Evolutionary conservation across 495 filamentous ascomycete genomes (phyloP), one percentile per base, ranked within the genome.

Genomic region (Melanomma pulvis-pyrius): DNA sequence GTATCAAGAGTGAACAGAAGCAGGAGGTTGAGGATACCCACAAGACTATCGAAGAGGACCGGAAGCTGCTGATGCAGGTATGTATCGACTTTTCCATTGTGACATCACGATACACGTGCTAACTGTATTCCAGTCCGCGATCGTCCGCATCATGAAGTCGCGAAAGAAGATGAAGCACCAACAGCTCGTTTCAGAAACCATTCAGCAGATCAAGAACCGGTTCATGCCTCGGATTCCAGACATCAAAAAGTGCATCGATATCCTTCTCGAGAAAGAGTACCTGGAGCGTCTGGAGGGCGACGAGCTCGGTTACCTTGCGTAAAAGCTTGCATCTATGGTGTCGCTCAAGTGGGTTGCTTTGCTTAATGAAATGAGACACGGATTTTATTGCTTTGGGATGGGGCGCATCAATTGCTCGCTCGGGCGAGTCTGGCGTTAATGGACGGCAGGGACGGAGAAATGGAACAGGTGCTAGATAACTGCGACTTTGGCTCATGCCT

Each of bases 181-280:
- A 55, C 87, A 91, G 73, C 86, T 99, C 11, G 92, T 99, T 47
- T 87, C 90, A 71, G 94, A 99, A 79, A 92, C 91, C 17, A 97
- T 99, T 75, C 86, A 86, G 67, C 96, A 98, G 78, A 96, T 99
- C 79, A 90, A 89, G 74, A 85, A 84, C n/a, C 91, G 94, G 53
- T 99, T 99, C 81, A 87, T 90, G 36, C 94, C 96, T 25, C 93
- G 96, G 77, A 82, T 98, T 22, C 82, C 84, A 5, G 94, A 99
- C 69, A 98, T 99, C 84, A 99, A 99, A 81, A 98, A 96, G 81
- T 97, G 93, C 77, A 97, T 99, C 73, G 94, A 99, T 77, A 96
- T 96, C 70, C 82, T 99, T 44, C 90, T 99, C 65, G 94, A 99
- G 82, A 99, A 99, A 81, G 94, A 98, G 77, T 99, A 99, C 75